A percentile compares a stretch with the other conserved stretches of the same genome.
Conservation (phyloP, 2,329 filamentous ascomycete species). For the Trichocomaceae sp. region DNA sequence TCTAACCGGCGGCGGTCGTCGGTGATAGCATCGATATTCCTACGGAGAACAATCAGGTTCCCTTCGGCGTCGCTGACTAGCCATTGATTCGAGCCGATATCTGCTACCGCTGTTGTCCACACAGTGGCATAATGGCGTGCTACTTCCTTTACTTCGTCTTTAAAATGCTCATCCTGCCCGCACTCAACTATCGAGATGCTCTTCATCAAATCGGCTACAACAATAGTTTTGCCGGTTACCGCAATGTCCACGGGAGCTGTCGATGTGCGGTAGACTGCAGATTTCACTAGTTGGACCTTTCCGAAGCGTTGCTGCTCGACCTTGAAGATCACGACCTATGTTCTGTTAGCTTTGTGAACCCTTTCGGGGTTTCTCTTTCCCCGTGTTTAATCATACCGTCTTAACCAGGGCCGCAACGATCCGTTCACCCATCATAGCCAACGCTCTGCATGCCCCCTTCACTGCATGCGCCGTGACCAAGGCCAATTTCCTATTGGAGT, state of each 20-base stretch:
- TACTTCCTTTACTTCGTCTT: constrained; percentile 49
- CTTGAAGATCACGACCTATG: constrained; percentile 53
- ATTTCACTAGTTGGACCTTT: constrained; percentile 54
- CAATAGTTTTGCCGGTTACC: constrained; percentile 67
- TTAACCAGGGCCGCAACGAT: constrained; percentile 87
- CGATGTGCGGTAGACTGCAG: constrained; percentile 71
- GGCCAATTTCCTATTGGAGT: constrained; percentile 63
- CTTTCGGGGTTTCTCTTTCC: background rate
- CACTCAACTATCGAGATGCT: constrained; percentile 71
- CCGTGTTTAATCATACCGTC: constrained; percentile 50
- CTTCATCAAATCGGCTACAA: constrained; percentile 90
- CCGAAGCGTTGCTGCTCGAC: constrained; percentile 33
- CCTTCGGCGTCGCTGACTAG: constrained; percentile 81
- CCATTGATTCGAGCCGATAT: constrained; percentile 67
- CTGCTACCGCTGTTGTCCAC: constrained; percentile 74
- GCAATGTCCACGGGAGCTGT: constrained; percentile 78
- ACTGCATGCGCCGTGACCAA: constrained; percentile 62
- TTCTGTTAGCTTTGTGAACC: constrained; percentile 15
- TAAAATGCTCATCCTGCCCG: constrained; percentile 35
- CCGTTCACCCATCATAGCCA: constrained; percentile 67
- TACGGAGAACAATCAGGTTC: constrained; percentile 73
- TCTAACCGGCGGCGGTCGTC: constrained; percentile 63
- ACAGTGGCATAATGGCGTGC: constrained; percentile 73
- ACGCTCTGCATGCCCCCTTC: constrained; percentile 71
- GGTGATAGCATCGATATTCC: constrained; percentile 65